Base-by-base conservation (phyloP, 1,284 basidiomycete genomes). In the Erythrobasidium hasegawianum region DNA sequence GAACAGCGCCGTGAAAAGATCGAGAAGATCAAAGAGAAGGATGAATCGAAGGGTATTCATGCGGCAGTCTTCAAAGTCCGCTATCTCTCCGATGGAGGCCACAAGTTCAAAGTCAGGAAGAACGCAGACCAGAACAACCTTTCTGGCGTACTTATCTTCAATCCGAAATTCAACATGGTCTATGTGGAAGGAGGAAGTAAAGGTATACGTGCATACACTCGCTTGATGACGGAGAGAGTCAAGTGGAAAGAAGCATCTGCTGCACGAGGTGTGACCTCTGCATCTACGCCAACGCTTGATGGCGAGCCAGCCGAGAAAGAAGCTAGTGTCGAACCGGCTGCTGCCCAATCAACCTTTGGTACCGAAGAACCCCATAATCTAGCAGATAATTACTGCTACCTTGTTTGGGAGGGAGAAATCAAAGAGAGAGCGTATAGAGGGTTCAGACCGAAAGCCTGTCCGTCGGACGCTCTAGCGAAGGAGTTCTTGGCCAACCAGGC, bases 61-160 rank as follows among this genome's bases (percentile, higher is more conserved):
- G 91, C 86, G 11, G 87, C 88, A 1, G 41, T 61, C 64, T 45
- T 8, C 72, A 91, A 90, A 79, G 83, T 99, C 71, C 88, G 88
- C 75, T 89, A 86, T 65, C 84, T 98, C 52, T 84, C 87, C n/a
- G 92, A 97, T 76, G 90, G 89, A 0, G 83, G 90, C 14, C 96
- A 99, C 75, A 87, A 89, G 70, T 97, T 93, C 83, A 99, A 98
- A 80, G 89, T 97, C 45, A 86, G 89, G 68, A 90, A 89, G 81
- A 98, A 97, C 74, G 95, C 95, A 1, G 87, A 95, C 75, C 92
- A 97, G 77, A 82, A 87, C 76, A 86, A 85, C 68, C 81, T 99
- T 16, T 88, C 90, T 0, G 95, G 96, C 2, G 79, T 95, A 22
- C 89, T 87, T 73, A 87, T 97, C 72, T 93, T 92, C 82, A 86